Evolutionary conservation across 805 yeast genomes (phyloP).

Genomic region (Metschnikowia borealis): DNA sequence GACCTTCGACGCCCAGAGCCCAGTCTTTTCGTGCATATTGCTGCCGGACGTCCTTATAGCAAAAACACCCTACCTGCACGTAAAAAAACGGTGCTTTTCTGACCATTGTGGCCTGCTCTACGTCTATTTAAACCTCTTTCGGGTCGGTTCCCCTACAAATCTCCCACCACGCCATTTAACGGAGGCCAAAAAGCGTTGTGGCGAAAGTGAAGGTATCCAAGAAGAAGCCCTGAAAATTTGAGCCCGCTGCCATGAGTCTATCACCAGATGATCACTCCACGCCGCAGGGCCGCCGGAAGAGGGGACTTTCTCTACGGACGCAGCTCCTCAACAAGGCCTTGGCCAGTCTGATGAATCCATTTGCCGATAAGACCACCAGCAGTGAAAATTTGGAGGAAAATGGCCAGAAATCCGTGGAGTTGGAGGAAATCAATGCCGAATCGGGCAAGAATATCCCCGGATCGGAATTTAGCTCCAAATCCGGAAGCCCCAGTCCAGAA

Average conservation of each 20-base stretch:
- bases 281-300: slow-evolving; percentile 37
- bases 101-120: neutral
- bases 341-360: slow-evolving; percentile 16
- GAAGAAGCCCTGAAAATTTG: neutral
- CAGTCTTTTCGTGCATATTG: too few species aligned
- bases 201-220: neutral
- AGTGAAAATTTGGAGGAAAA: slow-evolving; percentile 9
- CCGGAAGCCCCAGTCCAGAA: slow-evolving; percentile 2
- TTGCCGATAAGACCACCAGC: slow-evolving; percentile 20
- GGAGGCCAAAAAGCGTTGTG: neutral
- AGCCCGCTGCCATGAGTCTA: neutral
- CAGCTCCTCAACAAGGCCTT: slow-evolving; percentile 54
- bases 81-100: neutral
- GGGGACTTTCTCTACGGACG: slow-evolving; percentile 66
- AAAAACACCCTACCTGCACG: neutral
- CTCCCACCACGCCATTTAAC: neutral
- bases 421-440: slow-evolving; percentile 4
- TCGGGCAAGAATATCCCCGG: neutral
- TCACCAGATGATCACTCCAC: slow-evolving; percentile 7
- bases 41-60: neutral
- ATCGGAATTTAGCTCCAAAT: neutral
- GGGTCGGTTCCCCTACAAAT: neutral
- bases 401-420: slow-evolving; percentile 6
- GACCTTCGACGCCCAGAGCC: neutral
- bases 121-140: neutral